Evolutionary conservation across 306 rosid genomes (phyloP).

Genomic region (Fagus crenata): DNA sequence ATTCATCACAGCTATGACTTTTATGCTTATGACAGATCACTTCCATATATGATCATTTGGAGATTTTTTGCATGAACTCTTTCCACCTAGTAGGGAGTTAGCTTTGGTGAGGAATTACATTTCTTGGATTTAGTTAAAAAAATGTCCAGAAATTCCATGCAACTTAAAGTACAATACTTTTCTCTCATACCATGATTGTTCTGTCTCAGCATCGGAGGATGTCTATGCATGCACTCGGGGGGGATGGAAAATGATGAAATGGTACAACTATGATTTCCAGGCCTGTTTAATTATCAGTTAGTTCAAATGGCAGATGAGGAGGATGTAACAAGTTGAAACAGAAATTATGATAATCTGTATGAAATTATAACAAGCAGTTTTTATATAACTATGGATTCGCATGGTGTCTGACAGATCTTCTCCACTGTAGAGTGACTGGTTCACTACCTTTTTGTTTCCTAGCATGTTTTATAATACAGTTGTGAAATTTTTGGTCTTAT

Average conservation of each 20-base stretch:
- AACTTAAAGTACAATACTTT: background rate
- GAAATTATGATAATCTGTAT: background rate
- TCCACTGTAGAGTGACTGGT: background rate
- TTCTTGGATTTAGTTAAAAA: background rate
- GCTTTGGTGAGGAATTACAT: slow-evolving; percentile 1
- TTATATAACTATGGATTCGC: background rate
- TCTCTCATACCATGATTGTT: background rate
- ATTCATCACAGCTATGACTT: slow-evolving; percentile 34
- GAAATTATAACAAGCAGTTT: background rate
- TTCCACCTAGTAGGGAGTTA: background rate
- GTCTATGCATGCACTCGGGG: background rate
- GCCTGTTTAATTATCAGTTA: background rate
- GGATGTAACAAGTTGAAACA: background rate
- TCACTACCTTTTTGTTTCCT: slow-evolving; percentile 1
- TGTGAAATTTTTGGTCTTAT: background rate
- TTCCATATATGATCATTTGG: slow-evolving; percentile 15
- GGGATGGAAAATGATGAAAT: background rate
- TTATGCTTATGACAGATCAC: slow-evolving; percentile 42
- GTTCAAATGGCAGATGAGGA: background rate
- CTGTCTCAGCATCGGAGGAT: background rate
- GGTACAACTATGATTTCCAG: background rate
- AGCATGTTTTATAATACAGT: background rate
- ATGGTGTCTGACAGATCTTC: background rate
- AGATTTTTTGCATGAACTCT: background rate
- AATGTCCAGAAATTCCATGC: background rate